Conservation (phyloP, 768 basidiomycete genomes). For the Amanita thiersii region DNA sequence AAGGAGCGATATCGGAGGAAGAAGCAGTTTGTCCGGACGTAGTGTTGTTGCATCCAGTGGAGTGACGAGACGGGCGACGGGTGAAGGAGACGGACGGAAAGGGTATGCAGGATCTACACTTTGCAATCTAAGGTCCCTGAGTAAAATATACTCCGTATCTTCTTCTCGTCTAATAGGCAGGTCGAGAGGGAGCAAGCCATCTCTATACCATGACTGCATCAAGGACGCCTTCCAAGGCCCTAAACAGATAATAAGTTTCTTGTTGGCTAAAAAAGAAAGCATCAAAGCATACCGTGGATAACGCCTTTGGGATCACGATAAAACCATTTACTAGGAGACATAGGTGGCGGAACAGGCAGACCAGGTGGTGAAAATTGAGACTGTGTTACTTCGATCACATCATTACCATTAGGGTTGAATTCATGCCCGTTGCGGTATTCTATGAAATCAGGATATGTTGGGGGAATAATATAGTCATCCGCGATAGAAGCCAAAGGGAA, state of each 20-base stretch:
- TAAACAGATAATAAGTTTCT: constrained; percentile 23
- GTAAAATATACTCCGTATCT: constrained; percentile 55
- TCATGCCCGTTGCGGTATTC: constrained; percentile 62
- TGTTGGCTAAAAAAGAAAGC: constrained; percentile 8
- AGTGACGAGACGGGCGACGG: constrained; percentile 19
- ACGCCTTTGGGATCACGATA: constrained; percentile 79
- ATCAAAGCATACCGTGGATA: constrained; percentile 54
- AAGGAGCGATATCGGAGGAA: constrained; percentile 69
- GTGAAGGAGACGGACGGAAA: constrained; percentile 46
- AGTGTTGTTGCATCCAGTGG: constrained; percentile 11
- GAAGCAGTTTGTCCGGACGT: constrained; percentile 44
- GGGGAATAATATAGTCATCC: constrained; percentile 87
- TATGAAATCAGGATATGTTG: constrained; percentile 76
- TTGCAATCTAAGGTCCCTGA: constrained; percentile 71
- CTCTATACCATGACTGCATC: constrained; percentile 88
- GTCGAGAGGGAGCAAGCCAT: constrained; percentile 74
- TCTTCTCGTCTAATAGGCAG: constrained; percentile 76
- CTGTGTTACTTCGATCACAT: constrained; percentile 40
- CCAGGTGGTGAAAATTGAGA: constrained; percentile 76
- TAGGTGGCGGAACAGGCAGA: constrained; percentile 60
- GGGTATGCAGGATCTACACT: constrained; percentile 78
- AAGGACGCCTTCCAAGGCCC: constrained; percentile 84
- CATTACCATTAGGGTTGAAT: constrained; percentile 28
- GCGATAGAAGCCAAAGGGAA: constrained; percentile 87
- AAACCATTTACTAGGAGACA: constrained; percentile 69